Evolutionary conservation across 2,329 filamentous ascomycete species (phyloP).

Genomic region (Grosmannia serpens): DNA sequence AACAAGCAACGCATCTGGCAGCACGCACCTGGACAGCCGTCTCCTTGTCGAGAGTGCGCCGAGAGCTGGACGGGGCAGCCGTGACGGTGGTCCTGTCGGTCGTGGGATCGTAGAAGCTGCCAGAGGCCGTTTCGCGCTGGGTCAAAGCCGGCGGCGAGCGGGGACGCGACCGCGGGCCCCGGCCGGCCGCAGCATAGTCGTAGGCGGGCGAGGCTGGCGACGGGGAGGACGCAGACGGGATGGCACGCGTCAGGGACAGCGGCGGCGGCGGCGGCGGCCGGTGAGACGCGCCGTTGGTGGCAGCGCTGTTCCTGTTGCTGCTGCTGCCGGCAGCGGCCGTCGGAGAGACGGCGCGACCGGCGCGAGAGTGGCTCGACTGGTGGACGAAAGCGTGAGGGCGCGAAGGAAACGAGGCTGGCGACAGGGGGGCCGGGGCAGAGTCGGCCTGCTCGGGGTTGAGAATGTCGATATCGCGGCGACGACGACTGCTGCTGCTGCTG

Average conservation of each 20-base stretch:
- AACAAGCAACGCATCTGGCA: neutral
- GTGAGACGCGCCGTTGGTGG: slow-evolving; percentile 15
- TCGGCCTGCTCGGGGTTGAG: slow-evolving; percentile 15
- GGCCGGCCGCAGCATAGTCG: neutral
- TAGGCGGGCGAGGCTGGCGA: neutral
- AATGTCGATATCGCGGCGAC: slow-evolving; percentile 36
- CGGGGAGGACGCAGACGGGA: neutral
- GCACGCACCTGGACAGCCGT: slow-evolving; percentile 19
- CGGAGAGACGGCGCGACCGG: slow-evolving; percentile 14
- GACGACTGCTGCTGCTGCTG: slow-evolving; percentile 22
- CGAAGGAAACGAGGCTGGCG: neutral
- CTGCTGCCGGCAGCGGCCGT: neutral
- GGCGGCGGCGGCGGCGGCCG: neutral
- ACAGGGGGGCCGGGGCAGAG: too few species aligned
- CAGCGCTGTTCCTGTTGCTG: slow-evolving; percentile 1
- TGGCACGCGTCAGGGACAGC: neutral
- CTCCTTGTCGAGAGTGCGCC: slow-evolving; percentile 29
- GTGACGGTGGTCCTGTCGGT: slow-evolving; percentile 35
- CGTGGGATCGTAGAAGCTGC: slow-evolving; percentile 43
- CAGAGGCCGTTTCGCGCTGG: slow-evolving; percentile 12
- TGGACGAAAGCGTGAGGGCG: neutral
- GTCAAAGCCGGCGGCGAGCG: slow-evolving; percentile 1
- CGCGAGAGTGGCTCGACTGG: slow-evolving; percentile 23
- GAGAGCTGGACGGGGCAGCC: slow-evolving; percentile 18
- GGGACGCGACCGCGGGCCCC: neutral